These are phyloP conservation scores for Naematelia encephala DNA, from an alignment of 768 basidiomycete genomes.

Conservation along the genomic window DNA sequence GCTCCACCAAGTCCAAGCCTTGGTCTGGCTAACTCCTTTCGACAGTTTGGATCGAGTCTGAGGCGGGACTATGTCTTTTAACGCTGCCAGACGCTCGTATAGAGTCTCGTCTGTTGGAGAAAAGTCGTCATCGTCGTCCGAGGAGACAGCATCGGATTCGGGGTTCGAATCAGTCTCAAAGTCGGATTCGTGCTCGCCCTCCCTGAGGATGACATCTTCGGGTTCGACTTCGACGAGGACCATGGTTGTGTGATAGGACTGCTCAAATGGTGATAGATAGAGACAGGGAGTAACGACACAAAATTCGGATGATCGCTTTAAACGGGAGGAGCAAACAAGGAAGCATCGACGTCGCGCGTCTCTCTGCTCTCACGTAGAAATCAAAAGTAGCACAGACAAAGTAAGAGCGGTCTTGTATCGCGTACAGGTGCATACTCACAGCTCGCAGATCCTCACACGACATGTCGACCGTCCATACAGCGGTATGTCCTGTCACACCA, in stretches of 20 bases:
- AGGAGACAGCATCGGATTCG: constrained; percentile 60
- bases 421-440: no score
- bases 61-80: constrained; percentile 94
- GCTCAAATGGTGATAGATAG: neutral
- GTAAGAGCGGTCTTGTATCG: no score
- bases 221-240: constrained; percentile 82
- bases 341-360: neutral
- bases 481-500: constrained; percentile 7
- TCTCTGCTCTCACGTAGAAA: neutral
- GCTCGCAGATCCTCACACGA: neutral
- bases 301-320: neutral
- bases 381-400: no score
- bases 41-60: constrained; percentile 74
- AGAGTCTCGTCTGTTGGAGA: constrained; percentile 71
- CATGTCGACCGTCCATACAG: constrained; percentile 15
- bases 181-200: constrained; percentile 61
- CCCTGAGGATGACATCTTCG: constrained; percentile 43
- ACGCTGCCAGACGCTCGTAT: constrained; percentile 79
- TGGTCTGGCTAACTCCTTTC: constrained; percentile 57
- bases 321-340: neutral
- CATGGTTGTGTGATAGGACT: constrained; percentile 58
- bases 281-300: neutral
- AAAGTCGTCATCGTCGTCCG: constrained; percentile 59
- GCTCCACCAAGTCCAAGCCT: constrained; percentile 63
- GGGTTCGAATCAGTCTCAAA: constrained; percentile 56